Evolutionary conservation across 2,329 filamentous ascomycete genomes (phyloP).

Genomic region (Cladosporium sp.): DNA sequence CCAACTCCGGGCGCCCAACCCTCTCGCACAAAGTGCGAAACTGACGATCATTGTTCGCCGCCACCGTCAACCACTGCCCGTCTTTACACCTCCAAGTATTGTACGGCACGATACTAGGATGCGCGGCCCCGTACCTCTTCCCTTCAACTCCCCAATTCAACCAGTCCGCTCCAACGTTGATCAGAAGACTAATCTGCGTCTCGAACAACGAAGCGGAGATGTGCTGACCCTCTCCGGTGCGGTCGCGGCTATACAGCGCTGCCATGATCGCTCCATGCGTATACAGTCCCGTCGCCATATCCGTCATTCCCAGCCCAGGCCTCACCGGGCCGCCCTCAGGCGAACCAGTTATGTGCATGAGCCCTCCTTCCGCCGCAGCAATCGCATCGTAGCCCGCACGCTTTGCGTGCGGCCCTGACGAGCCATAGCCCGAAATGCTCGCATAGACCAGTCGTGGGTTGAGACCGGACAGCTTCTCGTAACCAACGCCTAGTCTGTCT

Average conservation of each 20-base stretch:
- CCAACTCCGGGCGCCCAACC: slow-evolving; percentile 22
- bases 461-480: slow-evolving; percentile 30
- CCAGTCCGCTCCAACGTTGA: slow-evolving; percentile 38
- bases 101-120: slow-evolving; percentile 45
- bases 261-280: slow-evolving; percentile 41
- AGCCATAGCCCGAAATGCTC: slow-evolving; percentile 40
- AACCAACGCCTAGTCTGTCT: slow-evolving; percentile 37
- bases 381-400: slow-evolving; percentile 44
- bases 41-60: slow-evolving; percentile 34
- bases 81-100: slow-evolving; percentile 38
- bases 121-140: slow-evolving; percentile 40
- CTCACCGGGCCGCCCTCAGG: slow-evolving; percentile 35
- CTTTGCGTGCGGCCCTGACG: slow-evolving; percentile 36
- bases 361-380: slow-evolving; percentile 37
- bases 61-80: slow-evolving; percentile 25
- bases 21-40: slow-evolving; percentile 32
- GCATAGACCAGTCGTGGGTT: slow-evolving; percentile 40
- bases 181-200: slow-evolving; percentile 37
- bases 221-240: slow-evolving; percentile 37
- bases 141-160: slow-evolving; percentile 37
- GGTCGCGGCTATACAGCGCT: slow-evolving; percentile 34
- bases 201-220: slow-evolving; percentile 44
- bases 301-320: slow-evolving; percentile 39
- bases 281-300: slow-evolving; percentile 42
- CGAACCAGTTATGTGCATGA: slow-evolving; percentile 42